Conservation (phyloP, 768 basidiomycete species). For the Pseudohyphozyma bogoriensis region DNA sequence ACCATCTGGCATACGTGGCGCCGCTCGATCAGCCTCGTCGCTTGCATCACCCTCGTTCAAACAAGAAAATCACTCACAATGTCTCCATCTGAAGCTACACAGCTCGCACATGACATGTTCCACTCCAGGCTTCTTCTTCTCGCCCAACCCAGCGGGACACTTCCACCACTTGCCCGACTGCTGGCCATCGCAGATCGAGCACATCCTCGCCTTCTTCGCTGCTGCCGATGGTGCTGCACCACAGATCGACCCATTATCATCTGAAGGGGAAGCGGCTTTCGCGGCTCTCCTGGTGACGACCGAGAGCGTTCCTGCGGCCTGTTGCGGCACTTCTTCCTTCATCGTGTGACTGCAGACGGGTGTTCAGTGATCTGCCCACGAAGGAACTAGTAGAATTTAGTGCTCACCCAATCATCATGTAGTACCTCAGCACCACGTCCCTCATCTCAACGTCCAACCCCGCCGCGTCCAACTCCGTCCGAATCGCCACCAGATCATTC, state of each 20-base stretch:
- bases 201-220: constrained; percentile 12
- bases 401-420: constrained; percentile 23
- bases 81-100: constrained; percentile 31
- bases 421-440: constrained; percentile 31
- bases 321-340: constrained; percentile 27
- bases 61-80: too few species aligned
- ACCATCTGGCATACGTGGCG: too few species aligned
- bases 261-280: constrained; percentile 8
- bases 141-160: constrained; percentile 27
- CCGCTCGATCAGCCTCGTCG: too few species aligned
- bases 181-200: constrained; percentile 28
- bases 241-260: constrained; percentile 21
- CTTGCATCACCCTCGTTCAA: too few species aligned
- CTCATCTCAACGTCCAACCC: too few species aligned
- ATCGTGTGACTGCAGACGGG: constrained; percentile 11
- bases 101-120: constrained; percentile 27
- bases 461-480: constrained; percentile 14
- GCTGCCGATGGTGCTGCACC: constrained; percentile 11
- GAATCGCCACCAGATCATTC: constrained; percentile 31
- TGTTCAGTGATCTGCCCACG: not conserved
- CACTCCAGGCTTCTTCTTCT: constrained; percentile 3
- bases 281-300: constrained; percentile 14
- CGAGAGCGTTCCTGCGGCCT: constrained; percentile 27
- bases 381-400: not conserved
- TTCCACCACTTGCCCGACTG: constrained; percentile 21